These are phyloP conservation scores for Coriolopsis trogii DNA, from an alignment of 1,284 basidiomycete species.

Conservation along the genomic window DNA sequence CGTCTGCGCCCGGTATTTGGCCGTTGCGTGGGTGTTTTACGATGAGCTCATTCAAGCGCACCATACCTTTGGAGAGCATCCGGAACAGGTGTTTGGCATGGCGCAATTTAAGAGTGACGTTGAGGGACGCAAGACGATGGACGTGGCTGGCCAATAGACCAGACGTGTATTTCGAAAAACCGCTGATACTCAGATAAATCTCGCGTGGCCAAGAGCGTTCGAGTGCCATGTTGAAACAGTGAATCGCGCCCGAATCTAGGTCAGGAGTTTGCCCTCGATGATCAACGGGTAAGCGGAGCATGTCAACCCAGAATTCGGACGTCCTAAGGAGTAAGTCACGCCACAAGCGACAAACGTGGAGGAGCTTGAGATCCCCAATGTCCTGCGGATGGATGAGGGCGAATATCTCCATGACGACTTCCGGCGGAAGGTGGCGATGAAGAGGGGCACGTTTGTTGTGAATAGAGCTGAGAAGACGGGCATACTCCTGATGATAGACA, in stretches of 20 bases:
- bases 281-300: neutral
- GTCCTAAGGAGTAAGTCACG: slow-evolving; percentile 3
- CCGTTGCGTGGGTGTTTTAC: too few species aligned
- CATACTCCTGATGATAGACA: slow-evolving; percentile 2
- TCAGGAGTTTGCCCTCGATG: neutral
- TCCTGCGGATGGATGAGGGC: neutral
- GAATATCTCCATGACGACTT: slow-evolving; percentile 14
- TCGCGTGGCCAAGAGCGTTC: slow-evolving; percentile 2
- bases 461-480: neutral
- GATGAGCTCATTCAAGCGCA: neutral
- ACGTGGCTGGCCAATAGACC: neutral
- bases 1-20: too few species aligned
- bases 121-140: slow-evolving; percentile 4
- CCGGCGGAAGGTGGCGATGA: slow-evolving; percentile 9
- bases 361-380: neutral
- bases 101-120: neutral
- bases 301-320: slow-evolving; percentile 10
- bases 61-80: slow-evolving; percentile 4
- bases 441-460: slow-evolving; percentile 5
- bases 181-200: neutral
- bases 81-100: slow-evolving; percentile 1
- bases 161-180: neutral
- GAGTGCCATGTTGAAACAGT: neutral
- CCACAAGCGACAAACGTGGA: slow-evolving; percentile 10
- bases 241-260: neutral